These are phyloP conservation scores for Pezicula radicicola DNA, from an alignment of 2,329 filamentous ascomycete species.

Conservation along the genomic window DNA sequence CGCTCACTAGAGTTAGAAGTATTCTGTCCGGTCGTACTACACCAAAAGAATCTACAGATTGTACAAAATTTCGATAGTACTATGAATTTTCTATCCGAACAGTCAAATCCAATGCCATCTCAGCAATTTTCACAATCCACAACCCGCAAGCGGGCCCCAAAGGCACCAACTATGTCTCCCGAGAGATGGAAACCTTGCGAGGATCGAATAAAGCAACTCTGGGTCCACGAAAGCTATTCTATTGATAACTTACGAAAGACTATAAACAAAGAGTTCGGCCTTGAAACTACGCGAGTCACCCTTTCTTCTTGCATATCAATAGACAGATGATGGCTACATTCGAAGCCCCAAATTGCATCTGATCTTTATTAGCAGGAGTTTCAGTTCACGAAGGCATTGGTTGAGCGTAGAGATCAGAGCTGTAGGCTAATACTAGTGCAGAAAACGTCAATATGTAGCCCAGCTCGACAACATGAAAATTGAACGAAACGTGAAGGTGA, in stretches of 20 bases:
- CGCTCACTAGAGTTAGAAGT: neutral
- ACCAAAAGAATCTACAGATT: neutral
- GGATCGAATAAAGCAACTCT: conserved; percentile 11
- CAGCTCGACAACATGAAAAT: conserved; percentile 10
- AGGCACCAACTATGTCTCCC: conserved; percentile 13
- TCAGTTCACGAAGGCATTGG: neutral
- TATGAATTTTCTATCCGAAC: conserved; percentile 1
- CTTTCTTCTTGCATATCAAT: neutral
- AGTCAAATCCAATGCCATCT: neutral
- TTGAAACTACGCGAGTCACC: conserved; percentile 11
- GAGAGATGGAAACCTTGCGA: conserved; percentile 10
- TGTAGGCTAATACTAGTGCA: neutral
- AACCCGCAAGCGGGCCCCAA: conserved; percentile 10
- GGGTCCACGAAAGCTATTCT: conserved; percentile 5
- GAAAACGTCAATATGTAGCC: conserved; percentile 10
- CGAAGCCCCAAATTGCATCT: neutral
- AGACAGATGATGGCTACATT: neutral
- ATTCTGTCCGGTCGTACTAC: neutral
- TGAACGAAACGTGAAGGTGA: conserved; percentile 6
- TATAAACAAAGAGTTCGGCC: conserved; percentile 10
- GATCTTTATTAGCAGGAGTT: neutral
- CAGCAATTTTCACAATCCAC: conserved; percentile 1
- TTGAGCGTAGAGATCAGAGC: neutral
- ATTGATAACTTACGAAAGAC: conserved; percentile 7
- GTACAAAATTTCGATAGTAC: neutral